Evolutionary conservation across 1,284 basidiomycete genomes (phyloP), one percentile per base, ranked within the genome.

Genomic region (Cerioporus squamosus): DNA sequence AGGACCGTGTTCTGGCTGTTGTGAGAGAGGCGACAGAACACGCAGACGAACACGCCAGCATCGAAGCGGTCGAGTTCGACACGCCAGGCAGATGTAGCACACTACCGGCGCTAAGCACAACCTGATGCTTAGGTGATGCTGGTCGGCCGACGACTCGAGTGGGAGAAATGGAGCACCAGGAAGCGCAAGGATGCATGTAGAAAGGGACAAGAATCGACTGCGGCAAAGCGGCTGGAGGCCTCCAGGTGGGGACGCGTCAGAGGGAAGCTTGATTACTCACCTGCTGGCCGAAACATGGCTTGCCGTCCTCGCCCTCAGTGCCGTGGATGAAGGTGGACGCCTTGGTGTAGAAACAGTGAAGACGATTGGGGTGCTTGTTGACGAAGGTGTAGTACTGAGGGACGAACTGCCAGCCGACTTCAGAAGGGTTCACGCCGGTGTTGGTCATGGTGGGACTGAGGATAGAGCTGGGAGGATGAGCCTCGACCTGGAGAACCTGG

Each of bases 281-380:
- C 85, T 93, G 90, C 79, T 99, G 97, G 55, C 97, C 97, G 68
- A 88, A 93, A 79, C 90, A 94, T 36, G 94, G 83, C 66, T 88
- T 88, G 57, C 83, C 79, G 54, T 98, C 97, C 77, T 97, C 95
- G 57, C 96, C 97, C 81, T 97, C 95, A 59, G 91, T 93, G 56
- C 94, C 94, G 77, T 97, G 95, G 74, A 93, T 93, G 80, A 96
- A 97, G 66, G 97, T 98, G 52, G 95, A 98, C 69, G 87, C 87
- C 85, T 98, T 98, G 73, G 91, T 98, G 84, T 99, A 99, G 82
- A 99, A 99, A 80, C 95, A 97, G 80, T 99, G 97, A 66, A 99
- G 86, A 74, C 95, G 92, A 77, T 91, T 83, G 64, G 97, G 97
- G 65, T 97, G 90, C 80, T 98, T 96, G 87, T 99, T 97, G 76